Percentiles rank a stretch among this genome's conserved stretches.
phyloP scores from a whole-genome alignment of 2,329 filamentous ascomycete species.

The Zymoseptoria crescenta region DNA sequence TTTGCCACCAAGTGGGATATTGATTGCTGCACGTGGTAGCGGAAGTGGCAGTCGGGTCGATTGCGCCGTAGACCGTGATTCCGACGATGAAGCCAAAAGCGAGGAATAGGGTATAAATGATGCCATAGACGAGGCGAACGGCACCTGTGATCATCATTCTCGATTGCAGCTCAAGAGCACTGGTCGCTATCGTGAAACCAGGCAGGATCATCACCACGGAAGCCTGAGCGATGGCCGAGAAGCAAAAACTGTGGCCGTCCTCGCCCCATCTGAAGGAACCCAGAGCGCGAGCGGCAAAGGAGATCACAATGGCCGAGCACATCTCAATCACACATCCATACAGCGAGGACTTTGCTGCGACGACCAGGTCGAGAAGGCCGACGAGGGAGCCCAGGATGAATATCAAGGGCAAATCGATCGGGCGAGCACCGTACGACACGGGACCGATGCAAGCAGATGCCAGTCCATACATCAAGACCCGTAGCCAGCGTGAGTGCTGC shows the following conservation, averaged over 20 bases:
- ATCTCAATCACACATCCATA: conserved; percentile 50
- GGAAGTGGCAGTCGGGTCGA: conserved; percentile 40
- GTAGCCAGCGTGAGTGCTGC: conserved; percentile 43
- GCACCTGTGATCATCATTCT: conserved; percentile 41
- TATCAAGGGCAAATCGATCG: conserved; percentile 68
- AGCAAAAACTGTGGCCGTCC: conserved; percentile 35
- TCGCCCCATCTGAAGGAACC: conserved; percentile 36
- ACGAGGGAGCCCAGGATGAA: conserved; percentile 68
- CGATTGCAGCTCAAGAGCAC: conserved; percentile 41
- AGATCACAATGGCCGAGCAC: conserved; percentile 40
- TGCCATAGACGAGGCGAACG: conserved; percentile 44
- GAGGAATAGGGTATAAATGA: conserved; percentile 46
- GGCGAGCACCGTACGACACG: conserved; percentile 68
- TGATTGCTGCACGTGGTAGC: conserved; percentile 37
- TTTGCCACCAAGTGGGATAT: conserved; percentile 49
- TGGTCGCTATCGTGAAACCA: conserved; percentile 37
- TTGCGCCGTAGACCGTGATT: conserved; percentile 40
- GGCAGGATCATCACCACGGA: conserved; percentile 43
- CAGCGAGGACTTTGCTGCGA: conserved; percentile 65
- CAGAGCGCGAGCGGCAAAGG: conserved; percentile 41
- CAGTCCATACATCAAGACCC: conserved; percentile 62
- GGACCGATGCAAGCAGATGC: conserved; percentile 71
- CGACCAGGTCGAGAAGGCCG: conserved; percentile 63
- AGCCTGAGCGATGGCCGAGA: conserved; percentile 42
- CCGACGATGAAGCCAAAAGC: conserved; percentile 46